Evolutionary conservation across 1,139 yeast genomes (phyloP), one percentile per base, ranked within the genome.

Genomic region (Blastobotrys ciferrii): DNA sequence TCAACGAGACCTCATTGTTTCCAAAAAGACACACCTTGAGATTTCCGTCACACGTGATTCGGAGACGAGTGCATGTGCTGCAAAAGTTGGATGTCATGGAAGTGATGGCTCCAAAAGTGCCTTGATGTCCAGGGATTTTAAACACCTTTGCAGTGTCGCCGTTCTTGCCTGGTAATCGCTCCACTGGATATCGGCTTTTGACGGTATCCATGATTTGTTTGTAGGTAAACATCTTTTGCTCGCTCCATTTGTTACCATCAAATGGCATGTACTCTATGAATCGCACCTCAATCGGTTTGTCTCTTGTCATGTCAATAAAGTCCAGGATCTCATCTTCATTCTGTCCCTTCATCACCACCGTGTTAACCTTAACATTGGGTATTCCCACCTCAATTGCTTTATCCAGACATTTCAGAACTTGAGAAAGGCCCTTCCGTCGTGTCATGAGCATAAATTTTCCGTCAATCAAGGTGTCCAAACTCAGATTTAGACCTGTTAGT

Each of bases 261-360:
- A 76, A 76, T 2, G 81, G 81, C 81, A 76, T 76, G 59, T 76
- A 76, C 56, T 76, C 81, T 36, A 76, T 76, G 56, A 76, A 76
- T 44, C 81, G 65, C 30, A 76, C 72, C 51, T 76, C 79, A 3
- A 76, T 52, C 2, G 72, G 70, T 36, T 62, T 57, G 38, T 66
- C 61, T 43, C 60, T 58, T 3, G 77, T 68, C 45, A 76, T 50
- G 18, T 64, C 65, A 1, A 74, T 76, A 59, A 76, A 76, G 50
- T 73, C 70, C 19, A 67, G 51, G 4, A 76, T 66, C 57, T 76
- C 81, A 55, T 75, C 79, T 32, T 76, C 80, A 50, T 76, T 76
- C 45, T 72, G 53, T n/a, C 71, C 71, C 33, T 73, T 66, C 72
- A 76, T 72, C 2, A 76, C 73, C 15, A 76, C 81, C 46, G 70